A percentile compares a stretch with the other conserved stretches of the same genome.
These are phyloP conservation scores for Trametes elegans DNA, from an alignment of 768 basidiomycete genomes.

Conservation along the genomic window DNA sequence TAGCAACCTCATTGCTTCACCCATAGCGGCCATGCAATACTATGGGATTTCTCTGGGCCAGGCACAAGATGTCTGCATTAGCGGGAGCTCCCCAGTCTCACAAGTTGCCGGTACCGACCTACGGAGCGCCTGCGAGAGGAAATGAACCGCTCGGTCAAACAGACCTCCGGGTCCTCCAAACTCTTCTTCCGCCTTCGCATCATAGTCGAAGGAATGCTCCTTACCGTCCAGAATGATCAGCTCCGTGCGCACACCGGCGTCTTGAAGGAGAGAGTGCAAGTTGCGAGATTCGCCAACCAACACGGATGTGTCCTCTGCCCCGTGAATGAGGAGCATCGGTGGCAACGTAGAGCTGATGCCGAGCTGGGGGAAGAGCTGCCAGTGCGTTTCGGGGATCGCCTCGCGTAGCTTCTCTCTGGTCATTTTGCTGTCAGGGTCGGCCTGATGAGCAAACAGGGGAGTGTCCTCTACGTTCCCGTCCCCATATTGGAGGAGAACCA, in stretches of 20 bases:
- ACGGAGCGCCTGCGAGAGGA: conserved; percentile 20
- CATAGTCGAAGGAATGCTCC: conserved; percentile 61
- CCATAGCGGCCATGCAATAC: neutral
- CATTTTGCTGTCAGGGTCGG: neutral
- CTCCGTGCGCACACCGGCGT: conserved; percentile 35
- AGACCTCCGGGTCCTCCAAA: conserved; percentile 35
- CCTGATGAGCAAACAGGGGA: too few species aligned
- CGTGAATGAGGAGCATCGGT: conserved; percentile 46
- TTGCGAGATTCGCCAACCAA: conserved; percentile 39
- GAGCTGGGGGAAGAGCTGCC: conserved; percentile 47
- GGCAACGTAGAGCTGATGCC: conserved; percentile 40
- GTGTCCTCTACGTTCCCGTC: neutral
- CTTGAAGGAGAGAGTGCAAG: conserved; percentile 34
- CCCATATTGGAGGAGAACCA: neutral
- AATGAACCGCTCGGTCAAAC: conserved; percentile 32
- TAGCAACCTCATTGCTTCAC: too few species aligned
- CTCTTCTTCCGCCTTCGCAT: conserved; percentile 39
- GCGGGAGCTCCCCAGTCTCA: too few species aligned
- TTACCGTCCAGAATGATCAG: conserved; percentile 39
- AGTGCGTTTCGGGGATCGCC: conserved; percentile 33
- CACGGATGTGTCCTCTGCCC: conserved; percentile 47
- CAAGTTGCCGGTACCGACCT: neutral
- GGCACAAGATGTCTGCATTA: too few species aligned
- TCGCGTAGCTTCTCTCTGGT: neutral
- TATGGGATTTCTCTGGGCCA: neutral